Base-by-base conservation (phyloP, 2,329 filamentous ascomycete genomes). In the Emmonsiellopsis sp. region DNA sequence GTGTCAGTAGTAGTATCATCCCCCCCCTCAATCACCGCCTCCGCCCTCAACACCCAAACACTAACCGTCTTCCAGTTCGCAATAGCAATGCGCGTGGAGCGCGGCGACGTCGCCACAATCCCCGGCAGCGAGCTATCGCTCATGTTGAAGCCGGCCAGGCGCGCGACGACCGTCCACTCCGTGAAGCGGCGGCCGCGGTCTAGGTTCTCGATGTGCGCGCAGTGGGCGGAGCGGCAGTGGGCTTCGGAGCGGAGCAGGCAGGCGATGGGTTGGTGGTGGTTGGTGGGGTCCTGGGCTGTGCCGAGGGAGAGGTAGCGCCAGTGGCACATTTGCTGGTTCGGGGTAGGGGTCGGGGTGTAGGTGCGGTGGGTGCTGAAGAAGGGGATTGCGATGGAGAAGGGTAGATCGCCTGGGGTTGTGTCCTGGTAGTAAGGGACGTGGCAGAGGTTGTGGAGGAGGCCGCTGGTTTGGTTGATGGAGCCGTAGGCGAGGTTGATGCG, bases 271-370 rank as follows among this genome's bases (percentile, higher is more conserved):
- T 65, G 65, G 35, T 66, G 59, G 20, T 65, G 57, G 5, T 52
- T 37, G 10, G 47, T 30, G 13, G 62, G 64, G 50, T 70, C 64
- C 8, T 60, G 69, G 2, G 67, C 67, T 13, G 68, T 65, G 15
- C 70, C 71, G 16, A 73, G 62, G 13, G 70, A 55, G n/a, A 73
- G 68, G 43, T 73, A 73, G 54, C 63, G 64, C 67, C 68, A 71
- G 46, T 66, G 63, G 56, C 71, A 73, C 9, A 58, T 52, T 20
- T n/a, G n/a, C n/a, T n/a, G n/a, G n/a, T n/a, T n/a, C n/a, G n/a
- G n/a, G n/a, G n/a, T n/a, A n/a, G n/a, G 50, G 43, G 46, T 15
- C 44, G 53, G 31, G 54, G 53, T 15, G n/a, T 53, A 54, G 4
- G 62, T 61, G 2, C 61, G 53, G 53, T 73, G 71, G 0, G 64